Evolutionary conservation across 1,139 yeast genomes (phyloP), one percentile per base, ranked within the genome.

Genomic region (Maudiozyma humilis): DNA sequence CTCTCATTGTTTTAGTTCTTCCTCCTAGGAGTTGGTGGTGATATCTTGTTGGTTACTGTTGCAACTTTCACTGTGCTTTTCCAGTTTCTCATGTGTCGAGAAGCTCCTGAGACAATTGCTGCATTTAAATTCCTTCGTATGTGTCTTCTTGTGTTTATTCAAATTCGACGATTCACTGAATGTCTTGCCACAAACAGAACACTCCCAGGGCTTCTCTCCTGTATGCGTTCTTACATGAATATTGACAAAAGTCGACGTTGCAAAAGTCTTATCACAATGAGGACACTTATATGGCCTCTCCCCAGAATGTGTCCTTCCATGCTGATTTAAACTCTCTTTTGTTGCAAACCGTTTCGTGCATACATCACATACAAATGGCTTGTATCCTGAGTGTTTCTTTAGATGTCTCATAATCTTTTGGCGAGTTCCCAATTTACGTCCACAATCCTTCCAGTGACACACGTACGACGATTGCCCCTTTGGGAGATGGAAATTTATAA

Each of bases 91-190:
- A 20, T 38, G 19, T 7, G 50, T 51, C 14, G 73, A 73, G 53
- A 79, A 81, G 46, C 73, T 70, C 50, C 66, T 68, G 8, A 73
- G 66, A 58, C 88, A 81, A 13, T 54, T 51, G 2, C 63, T 68
- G 59, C 88, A 81, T 43, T 66, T 69, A 57, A 62, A 76, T 31
- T 64, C 60, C 48, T 78, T 71, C 36, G 66, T 63, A 59, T 83
- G 93, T 2, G 75, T 76, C 56, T 76, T 82, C 80, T 86, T 76
- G 62, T 91, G 98, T 57, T 91, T 91, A 19, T 87, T 81, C 54
- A 89, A 69, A 59, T 91, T 89, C 14, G 95, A 83, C 38, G 91
- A 79, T 60, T 91, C 97, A 48, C 93, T 82, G 58, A 91, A 91
- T 43, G 87, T 67, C 62, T 86, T 87, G 19, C 78, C 82, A 62